These are phyloP conservation scores for Viola pubescens DNA, from an alignment of 441 rosid genomes.

Conservation along the genomic window DNA sequence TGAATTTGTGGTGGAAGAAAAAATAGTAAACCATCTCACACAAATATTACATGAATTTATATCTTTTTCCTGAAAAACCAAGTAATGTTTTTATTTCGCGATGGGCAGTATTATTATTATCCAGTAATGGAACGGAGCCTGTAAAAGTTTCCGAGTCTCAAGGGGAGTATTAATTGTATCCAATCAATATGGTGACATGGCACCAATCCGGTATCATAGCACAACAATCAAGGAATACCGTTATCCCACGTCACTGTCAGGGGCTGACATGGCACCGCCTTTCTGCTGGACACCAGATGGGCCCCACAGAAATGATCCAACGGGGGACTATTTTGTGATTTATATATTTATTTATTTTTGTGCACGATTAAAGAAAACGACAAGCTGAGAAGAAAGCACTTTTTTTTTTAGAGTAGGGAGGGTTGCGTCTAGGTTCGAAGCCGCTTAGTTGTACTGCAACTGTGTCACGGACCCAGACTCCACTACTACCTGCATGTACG, in stretches of 20 bases:
- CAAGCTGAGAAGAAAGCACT: background rate
- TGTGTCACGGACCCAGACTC: slow-evolving; percentile 31
- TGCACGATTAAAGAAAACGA: background rate
- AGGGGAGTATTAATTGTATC: background rate
- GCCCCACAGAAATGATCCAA: background rate
- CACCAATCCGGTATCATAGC: background rate
- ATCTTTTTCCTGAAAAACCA: too few species aligned
- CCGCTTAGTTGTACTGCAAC: slow-evolving; percentile 26
- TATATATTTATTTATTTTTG: background rate
- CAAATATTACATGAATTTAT: too few species aligned
- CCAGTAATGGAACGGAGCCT: too few species aligned
- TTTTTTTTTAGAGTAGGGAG: background rate
- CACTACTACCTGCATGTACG: slow-evolving; percentile 18
- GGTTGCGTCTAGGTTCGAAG: slow-evolving; percentile 22
- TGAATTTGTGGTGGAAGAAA: too few species aligned
- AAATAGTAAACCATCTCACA: too few species aligned
- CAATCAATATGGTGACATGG: background rate
- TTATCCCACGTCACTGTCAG: slow-evolving; percentile 17
- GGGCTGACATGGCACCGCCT: slow-evolving; percentile 16
- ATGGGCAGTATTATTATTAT: too few species aligned
- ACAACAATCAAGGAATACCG: slow-evolving; percentile 5
- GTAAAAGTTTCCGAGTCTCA: too few species aligned
- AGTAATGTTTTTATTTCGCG: too few species aligned
- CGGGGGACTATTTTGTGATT: background rate
- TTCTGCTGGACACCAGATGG: background rate